Base-by-base conservation (phyloP, 1,284 basidiomycete genomes). In the Abortiporus biennis region DNA sequence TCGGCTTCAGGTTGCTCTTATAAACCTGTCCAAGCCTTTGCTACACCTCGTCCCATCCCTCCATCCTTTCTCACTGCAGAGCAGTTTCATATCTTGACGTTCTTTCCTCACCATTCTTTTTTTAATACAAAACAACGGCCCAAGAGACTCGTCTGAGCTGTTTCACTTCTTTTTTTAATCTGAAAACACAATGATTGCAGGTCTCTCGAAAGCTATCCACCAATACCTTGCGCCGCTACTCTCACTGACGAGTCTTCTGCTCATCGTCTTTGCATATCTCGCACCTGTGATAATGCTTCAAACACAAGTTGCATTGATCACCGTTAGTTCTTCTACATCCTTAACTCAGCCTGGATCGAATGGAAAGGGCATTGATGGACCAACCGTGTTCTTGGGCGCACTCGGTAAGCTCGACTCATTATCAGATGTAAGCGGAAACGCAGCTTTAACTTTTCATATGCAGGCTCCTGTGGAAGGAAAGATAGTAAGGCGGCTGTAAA, bases 191-290 rank as follows among this genome's bases (percentile, higher is more conserved):
- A 86, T 85, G 81, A 80, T 88, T 54, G 67, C 77, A 47, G 73
- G 76, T 53, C 69, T 87, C 38, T 80, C 83, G 11, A 86, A 80
- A 69, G 74, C 74, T 42, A 68, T 78, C 54, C 80, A 73, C 38
- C 66, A 85, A 44, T 86, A 84, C 54, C 71, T 88, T 43, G 71
- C 84, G 2, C 84, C 84, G 20, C 20, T 85, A 6, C 63, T 88
- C 44, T 71, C 77, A 44, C 63, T 86, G 30, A 76, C 82, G 6
- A 73, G 82, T 11, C 64, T 83, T 37, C 51, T 88, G 33, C 74
- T 89, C 34, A 66, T 76, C 6, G 55, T 85, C 3, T 76, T 89
- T 50, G 73, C 78, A 1, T 85, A 75, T 49, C 62, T 85, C 13
- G 72, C 85, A 0, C 85, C 85, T 0, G 66, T 65, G 4, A 53